Evolutionary conservation across 1,139 yeast species (phyloP), one percentile per base, ranked within the genome.

Genomic region (Taphrina flavorubra): DNA sequence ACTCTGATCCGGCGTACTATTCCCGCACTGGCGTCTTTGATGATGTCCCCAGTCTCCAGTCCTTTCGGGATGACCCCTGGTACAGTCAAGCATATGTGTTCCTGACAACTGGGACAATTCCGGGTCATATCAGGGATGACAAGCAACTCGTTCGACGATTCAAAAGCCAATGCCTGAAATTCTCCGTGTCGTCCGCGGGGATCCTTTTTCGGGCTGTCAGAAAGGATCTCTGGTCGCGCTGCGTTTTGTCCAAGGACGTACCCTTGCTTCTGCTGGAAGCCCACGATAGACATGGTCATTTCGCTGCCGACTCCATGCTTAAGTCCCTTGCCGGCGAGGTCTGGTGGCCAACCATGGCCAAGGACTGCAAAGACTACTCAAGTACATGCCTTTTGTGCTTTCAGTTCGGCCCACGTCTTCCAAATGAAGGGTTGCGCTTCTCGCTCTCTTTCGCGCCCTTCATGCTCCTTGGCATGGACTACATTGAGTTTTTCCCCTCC

Each of bases 311-410:
- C 42, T 39, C 42, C 11, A 39, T 39, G 42, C 42, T 39, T 1
- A 39, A 39, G 5, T 11, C 14, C 1, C 42, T 39, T 11, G 14
- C 11, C 42, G 42, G 14, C 42, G 42, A 11, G 14, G 51, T 47
- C 16, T 47, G 51, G 51, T 47, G 51, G 51, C 51, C 51, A 20
- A 18, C 51, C 13, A 47, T 16, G 31, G 20, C 11, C 6, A 20
- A 47, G n/a, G 51, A 47, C 31, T 10, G 13, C 20, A 10, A n/a
- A 11, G 31, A 16, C 11, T 47, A 47, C 51, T 7, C 18, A n/a
- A 18, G 14, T 7, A 7, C 51, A 13, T 46, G 51, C 51, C 18
- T 46, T 7, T 7, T 8, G 11, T 46, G 51, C 14, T 16, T 46
- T 8, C 25, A 13, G 25, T 18, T 7, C 51, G 51, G 51, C 51